Conservation (phyloP, 1,284 basidiomycete genomes). For the Singerocomus inundabilis region DNA sequence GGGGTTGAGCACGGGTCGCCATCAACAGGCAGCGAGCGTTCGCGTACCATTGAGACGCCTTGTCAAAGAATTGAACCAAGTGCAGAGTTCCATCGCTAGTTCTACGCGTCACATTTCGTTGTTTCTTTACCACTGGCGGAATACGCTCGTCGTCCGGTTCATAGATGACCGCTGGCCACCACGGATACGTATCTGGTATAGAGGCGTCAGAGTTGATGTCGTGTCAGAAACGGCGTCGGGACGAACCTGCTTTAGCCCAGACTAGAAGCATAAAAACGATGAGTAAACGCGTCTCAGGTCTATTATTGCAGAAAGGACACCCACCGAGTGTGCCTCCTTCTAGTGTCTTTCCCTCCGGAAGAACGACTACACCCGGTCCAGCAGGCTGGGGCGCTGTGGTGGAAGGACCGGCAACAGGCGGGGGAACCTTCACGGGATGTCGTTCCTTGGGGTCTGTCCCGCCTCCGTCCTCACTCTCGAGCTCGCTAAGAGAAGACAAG, state of each 20-base stretch:
- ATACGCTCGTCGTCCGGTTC: conserved; percentile 52
- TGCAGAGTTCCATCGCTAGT: conserved; percentile 40
- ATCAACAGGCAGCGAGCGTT: not conserved
- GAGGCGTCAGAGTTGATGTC: conserved; percentile 7
- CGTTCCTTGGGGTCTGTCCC: conserved; percentile 5
- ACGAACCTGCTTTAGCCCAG: conserved; percentile 60
- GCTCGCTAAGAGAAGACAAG: conserved; percentile 30
- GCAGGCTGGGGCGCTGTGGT: conserved; percentile 8
- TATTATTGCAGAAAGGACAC: too few relatives aligned
- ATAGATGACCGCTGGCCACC: conserved; percentile 64
- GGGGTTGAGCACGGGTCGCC: conserved; percentile 4
- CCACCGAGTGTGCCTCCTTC: conserved; percentile 55
- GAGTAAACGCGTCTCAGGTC: too few relatives aligned
- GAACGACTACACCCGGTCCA: conserved; percentile 26
- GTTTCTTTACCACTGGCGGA: conserved; percentile 46
- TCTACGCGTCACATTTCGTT: conserved; percentile 33
- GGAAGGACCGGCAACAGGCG: conserved; percentile 8
- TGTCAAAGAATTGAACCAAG: conserved; percentile 72
- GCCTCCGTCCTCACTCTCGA: conserved; percentile 23
- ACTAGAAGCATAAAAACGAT: too few relatives aligned
- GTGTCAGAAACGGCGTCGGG: not conserved
- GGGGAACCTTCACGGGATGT: not conserved
- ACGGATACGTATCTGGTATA: conserved; percentile 56
- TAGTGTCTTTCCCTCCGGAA: conserved; percentile 34
- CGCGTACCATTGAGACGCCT: conserved; percentile 53